Conservation (phyloP, 257 asterid genomes). For the Forsythia viridissima region DNA sequence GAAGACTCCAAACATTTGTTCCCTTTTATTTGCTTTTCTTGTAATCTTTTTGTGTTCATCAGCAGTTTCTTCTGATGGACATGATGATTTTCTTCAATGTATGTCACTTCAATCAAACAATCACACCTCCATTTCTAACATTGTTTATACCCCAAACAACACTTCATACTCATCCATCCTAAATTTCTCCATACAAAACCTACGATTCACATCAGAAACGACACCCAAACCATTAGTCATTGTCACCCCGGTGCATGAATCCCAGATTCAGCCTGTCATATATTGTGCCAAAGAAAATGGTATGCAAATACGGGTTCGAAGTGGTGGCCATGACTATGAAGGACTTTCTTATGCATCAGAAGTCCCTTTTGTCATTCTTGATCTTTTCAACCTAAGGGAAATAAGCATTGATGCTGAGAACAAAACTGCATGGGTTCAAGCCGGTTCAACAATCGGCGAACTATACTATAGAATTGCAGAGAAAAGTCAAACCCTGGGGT, state of each 20-base stretch:
- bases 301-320: background rate
- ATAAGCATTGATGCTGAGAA: background rate
- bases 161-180: background rate
- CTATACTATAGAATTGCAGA: background rate
- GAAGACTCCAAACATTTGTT: background rate
- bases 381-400: background rate
- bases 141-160: background rate
- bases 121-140: conserved; percentile 12
- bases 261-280: background rate
- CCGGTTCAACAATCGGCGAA: background rate
- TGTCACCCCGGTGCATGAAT: background rate
- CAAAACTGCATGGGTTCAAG: background rate
- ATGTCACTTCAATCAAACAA: conserved; percentile 5
- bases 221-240: background rate
- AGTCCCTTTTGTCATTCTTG: background rate
- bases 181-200: background rate
- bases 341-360: background rate
- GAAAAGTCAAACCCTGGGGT: background rate
- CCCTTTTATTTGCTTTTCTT: background rate
- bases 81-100: conserved; percentile 26
- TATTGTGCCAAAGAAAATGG: background rate
- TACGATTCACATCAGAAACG: background rate
- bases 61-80: background rate
- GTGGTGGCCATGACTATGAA: background rate
- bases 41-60: background rate